phyloP scores from a whole-genome alignment of 2,329 filamentous ascomycete genomes.

The Metarhizium brunneum region DNA sequence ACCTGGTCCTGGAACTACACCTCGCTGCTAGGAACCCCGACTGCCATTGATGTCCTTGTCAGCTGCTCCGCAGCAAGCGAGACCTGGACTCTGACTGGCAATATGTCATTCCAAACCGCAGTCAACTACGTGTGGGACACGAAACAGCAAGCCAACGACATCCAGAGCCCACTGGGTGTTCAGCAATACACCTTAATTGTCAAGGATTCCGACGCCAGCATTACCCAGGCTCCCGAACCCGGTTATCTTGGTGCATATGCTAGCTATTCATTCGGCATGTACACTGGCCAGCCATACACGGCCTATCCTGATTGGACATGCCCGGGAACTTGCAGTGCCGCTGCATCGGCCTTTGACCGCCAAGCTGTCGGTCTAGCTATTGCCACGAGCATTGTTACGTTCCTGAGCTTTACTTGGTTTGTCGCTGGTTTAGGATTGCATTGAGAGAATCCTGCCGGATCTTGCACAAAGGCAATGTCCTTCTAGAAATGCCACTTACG shows the following conservation, averaged over 20 bases:
- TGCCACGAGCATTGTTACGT: slow-evolving; percentile 45
- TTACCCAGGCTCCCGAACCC: slow-evolving; percentile 40
- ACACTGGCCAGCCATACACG: slow-evolving; percentile 41
- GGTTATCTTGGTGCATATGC: slow-evolving; percentile 45
- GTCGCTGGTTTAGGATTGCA: slow-evolving; percentile 40
- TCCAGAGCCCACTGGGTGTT: slow-evolving; percentile 34
- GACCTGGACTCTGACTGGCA: slow-evolving; percentile 53
- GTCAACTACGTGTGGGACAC: slow-evolving; percentile 52
- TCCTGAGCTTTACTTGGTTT: slow-evolving; percentile 57
- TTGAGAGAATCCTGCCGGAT: slow-evolving; percentile 7
- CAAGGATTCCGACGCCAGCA: slow-evolving; percentile 45
- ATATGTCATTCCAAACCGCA: slow-evolving; percentile 48
- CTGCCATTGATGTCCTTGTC: slow-evolving; percentile 50
- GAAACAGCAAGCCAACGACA: slow-evolving; percentile 34
- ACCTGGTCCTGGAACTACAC: slow-evolving; percentile 61
- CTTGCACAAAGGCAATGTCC: not conserved
- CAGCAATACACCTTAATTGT: slow-evolving; percentile 53
- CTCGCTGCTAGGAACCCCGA: slow-evolving; percentile 45
- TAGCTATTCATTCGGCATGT: slow-evolving; percentile 49
- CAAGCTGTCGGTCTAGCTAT: slow-evolving; percentile 41
- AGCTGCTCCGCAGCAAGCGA: slow-evolving; percentile 42
- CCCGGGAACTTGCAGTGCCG: slow-evolving; percentile 47
- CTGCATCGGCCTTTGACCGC: slow-evolving; percentile 34
- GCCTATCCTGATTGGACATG: slow-evolving; percentile 44
- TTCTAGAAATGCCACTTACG: not conserved